A percentile compares a stretch with the other conserved stretches of the same genome.
Conservation (phyloP, 1,284 basidiomycete genomes). For the Fomitopsis pinicola region DNA sequence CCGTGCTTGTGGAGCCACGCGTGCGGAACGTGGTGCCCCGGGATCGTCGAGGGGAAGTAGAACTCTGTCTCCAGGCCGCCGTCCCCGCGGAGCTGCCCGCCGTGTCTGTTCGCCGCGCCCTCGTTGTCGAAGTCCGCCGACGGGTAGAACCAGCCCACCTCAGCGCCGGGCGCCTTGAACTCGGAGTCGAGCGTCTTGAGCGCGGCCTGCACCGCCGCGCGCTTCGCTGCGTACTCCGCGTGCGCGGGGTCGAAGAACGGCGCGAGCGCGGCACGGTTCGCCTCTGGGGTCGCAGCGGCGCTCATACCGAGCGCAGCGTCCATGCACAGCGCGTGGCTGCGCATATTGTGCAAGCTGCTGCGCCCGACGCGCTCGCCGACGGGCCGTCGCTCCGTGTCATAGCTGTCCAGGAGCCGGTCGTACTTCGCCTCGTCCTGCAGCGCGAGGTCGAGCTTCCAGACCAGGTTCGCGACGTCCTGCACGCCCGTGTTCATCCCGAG, state of each 20-base stretch:
- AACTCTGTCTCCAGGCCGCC: neutral
- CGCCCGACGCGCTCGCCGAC: neutral
- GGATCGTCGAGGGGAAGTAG: neutral
- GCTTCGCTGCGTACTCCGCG: neutral
- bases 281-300: neutral
- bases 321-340: neutral
- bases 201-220: neutral
- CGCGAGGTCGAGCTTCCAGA: conserved; percentile 1
- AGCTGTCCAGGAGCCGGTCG: neutral
- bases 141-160: conserved; percentile 1
- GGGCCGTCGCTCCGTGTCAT: neutral
- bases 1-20: neutral
- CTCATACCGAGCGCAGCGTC: conserved; percentile 1
- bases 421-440: neutral
- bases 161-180: neutral
- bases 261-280: neutral
- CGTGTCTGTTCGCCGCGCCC: neutral
- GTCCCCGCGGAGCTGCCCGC: neutral
- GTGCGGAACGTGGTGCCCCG: neutral
- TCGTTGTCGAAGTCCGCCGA: neutral
- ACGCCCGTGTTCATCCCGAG: conserved; percentile 1
- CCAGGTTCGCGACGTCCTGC: neutral
- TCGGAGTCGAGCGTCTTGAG: neutral
- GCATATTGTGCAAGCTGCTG: neutral
- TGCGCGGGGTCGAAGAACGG: neutral